Evolutionary conservation across 1,139 yeast genomes (phyloP).

Genomic region (Meyerozyma guilliermondii): DNA sequence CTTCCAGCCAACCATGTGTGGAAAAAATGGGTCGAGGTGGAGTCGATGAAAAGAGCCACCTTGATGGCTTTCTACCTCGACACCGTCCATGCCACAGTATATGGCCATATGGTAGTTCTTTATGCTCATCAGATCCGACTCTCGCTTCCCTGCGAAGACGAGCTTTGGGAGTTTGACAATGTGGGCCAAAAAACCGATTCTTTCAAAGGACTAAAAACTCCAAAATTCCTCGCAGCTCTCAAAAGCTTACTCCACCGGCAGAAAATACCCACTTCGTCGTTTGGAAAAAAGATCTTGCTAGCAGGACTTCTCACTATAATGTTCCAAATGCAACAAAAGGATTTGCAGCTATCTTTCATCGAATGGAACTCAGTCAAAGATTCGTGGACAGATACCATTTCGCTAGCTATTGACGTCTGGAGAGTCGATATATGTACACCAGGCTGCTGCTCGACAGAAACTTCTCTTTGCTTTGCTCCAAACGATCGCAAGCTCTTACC

Average conservation of each 20-base stretch:
- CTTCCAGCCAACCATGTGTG: slow-evolving; percentile 9
- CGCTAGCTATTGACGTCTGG: slow-evolving; percentile 63
- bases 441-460: slow-evolving; percentile 27
- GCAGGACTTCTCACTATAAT: slow-evolving; percentile 69
- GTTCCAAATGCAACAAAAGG: slow-evolving; percentile 73
- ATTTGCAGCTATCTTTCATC: slow-evolving; percentile 45
- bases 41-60: slow-evolving; percentile 28
- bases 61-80: slow-evolving; percentile 29
- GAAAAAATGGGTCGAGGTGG: slow-evolving; percentile 30
- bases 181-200: slow-evolving; percentile 8
- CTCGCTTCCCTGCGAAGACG: slow-evolving; percentile 28
- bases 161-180: slow-evolving; percentile 21
- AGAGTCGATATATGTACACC: slow-evolving; percentile 25
- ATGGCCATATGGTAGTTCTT: slow-evolving; percentile 23
- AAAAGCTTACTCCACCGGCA: slow-evolving; percentile 51
- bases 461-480: slow-evolving; percentile 14
- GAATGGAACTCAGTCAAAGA: slow-evolving; percentile 30
- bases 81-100: slow-evolving; percentile 29
- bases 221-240: slow-evolving; percentile 46
- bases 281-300: slow-evolving; percentile 62
- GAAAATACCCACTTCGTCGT: slow-evolving; percentile 37
- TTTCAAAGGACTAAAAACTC: slow-evolving; percentile 6
- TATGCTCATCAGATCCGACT: slow-evolving; percentile 28
- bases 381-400: slow-evolving; percentile 60
- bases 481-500: slow-evolving; percentile 12